Evolutionary conservation across 108 stramenopile genomes (phyloP), one percentile per base, ranked within the genome.

Genomic region (Skeletonema marinoi): DNA sequence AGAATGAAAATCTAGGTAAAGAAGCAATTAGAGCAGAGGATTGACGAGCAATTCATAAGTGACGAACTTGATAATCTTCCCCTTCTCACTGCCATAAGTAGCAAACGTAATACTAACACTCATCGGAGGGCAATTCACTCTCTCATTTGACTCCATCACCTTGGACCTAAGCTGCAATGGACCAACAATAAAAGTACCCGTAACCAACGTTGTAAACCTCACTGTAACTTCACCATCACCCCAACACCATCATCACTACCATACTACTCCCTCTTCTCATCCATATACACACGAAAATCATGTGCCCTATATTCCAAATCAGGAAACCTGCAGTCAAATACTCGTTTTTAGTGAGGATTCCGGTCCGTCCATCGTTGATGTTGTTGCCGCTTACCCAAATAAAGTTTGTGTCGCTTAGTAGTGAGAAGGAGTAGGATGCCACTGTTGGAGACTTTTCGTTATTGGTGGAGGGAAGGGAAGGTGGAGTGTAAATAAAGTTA

Each of bases 321-420:
- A 2, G 88, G 86, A 80, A 89, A 11, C 86, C 86, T 3, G 86
- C 86, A 1, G 88, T 83, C 10, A 89, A 21, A 62, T 89, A 89
- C 19, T 89, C 88, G 2, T 48, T 31, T 44, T 85, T 87, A 29
- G 36, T 81, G 41, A 84, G 60, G 21, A 82, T 44, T 41, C 68
- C 75, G 4, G 74, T 65, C 14, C 74, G 68, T 62, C 82, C 75
- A 64, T 83, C 75, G 19, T 75, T 70, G 10, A 70, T 17, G 39
- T 84, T 72, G 39, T 74, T 59, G 12, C 73, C 78, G 2, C 70
- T 60, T 4, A 88, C 54, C 81, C 87, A 88, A 12, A 75, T 44
- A 68, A 85, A 88, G 62, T 78, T 39, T n/a, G 44, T 46, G 6
- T 72, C 42, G 0, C 66, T 56, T 14, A 81, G 66, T 4, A 85